These are phyloP conservation scores for Quercus berberidifolia DNA, from an alignment of 306 rosid species.

Conservation along the genomic window DNA sequence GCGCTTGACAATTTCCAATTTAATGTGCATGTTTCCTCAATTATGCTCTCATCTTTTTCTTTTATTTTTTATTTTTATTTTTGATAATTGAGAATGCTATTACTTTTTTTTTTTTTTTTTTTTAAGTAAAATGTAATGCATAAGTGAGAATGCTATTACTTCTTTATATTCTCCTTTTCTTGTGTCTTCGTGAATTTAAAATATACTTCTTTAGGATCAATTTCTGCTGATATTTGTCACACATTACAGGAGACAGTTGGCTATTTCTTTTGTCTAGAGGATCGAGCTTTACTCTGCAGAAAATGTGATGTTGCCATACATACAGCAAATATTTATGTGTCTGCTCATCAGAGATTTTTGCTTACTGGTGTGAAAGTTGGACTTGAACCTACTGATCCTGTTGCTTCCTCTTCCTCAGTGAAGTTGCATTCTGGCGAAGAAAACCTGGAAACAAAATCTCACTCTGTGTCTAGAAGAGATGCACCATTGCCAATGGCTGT, in stretches of 20 bases:
- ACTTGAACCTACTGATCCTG: constrained; percentile 46
- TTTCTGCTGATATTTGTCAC: constrained; percentile 26
- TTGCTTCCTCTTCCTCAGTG: constrained; percentile 39
- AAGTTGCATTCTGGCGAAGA: constrained; percentile 47
- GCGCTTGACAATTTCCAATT: not conserved
- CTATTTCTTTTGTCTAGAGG: constrained; percentile 86
- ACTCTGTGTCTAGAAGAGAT: constrained; percentile 31
- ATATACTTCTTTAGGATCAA: constrained; percentile 2
- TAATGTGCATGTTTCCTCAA: not conserved
- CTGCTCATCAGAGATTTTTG: constrained; percentile 64
- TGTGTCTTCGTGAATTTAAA: not conserved
- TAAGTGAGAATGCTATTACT: not conserved
- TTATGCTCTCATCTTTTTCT: not conserved
- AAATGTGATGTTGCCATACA: constrained; percentile 79
- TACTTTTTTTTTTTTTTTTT: no score
- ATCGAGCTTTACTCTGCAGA: constrained; percentile 82
- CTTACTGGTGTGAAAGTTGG: constrained; percentile 73
- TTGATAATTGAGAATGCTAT: no score
- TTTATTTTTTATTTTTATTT: no score
- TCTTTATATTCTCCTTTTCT: not conserved
- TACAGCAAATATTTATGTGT: constrained; percentile 48
- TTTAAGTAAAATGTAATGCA: no score
- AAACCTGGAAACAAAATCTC: constrained; percentile 34
- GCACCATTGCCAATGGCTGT: constrained; percentile 33
- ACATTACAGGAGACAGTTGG: constrained; percentile 68